These are phyloP conservation scores for Monoraphidium neglectum DNA, from an alignment of 139 green algal genomes.

Conservation along the genomic window DNA sequence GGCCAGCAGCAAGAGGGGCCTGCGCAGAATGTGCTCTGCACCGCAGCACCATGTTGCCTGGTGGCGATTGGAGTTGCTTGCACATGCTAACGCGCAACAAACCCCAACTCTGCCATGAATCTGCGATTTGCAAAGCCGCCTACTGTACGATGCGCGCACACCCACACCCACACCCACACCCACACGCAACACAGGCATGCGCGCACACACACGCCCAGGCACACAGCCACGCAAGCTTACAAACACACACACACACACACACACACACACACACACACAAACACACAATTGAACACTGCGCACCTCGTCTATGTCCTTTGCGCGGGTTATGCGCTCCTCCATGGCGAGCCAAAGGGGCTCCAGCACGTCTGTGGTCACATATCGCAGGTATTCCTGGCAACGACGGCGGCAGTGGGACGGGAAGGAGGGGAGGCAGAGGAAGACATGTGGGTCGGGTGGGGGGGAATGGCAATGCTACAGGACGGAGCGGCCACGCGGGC, in stretches of 20 bases:
- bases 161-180: no score
- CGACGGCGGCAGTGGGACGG: background rate
- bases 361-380: constrained; percentile 84
- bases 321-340: constrained; percentile 40
- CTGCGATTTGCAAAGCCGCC: background rate
- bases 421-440: background rate
- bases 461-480: no score
- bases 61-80: background rate
- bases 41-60: background rate
- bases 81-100: background rate
- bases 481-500: no score
- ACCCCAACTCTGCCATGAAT: background rate
- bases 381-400: constrained; percentile 78
- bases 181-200: no score
- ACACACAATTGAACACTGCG: background rate
- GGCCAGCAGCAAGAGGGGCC: background rate
- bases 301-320: constrained; percentile 71
- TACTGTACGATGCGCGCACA: no score
- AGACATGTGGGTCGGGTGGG: no score
- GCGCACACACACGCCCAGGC: no score
- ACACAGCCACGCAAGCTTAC: background rate
- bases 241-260: background rate
- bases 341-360: constrained; percentile 76
- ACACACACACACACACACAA: background rate
- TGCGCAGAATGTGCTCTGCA: background rate